Evolutionary conservation across 106 monocot genomes (phyloP), one percentile per base, ranked within the genome.

Genomic region (Dendrobium catenatum): DNA sequence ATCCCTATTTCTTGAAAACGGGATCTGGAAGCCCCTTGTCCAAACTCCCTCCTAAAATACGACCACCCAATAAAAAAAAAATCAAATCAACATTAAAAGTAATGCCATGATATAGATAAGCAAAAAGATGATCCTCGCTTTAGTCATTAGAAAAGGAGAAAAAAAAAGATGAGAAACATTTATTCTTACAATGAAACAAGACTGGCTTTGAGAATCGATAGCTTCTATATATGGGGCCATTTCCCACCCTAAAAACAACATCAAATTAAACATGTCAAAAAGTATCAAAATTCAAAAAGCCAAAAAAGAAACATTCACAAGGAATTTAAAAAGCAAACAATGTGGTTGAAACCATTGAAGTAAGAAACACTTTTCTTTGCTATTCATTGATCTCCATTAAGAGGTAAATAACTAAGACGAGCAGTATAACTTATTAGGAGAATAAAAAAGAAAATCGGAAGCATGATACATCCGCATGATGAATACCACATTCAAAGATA

Each of bases 211-310:
- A 85, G 85, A 82, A 90, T 99, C 90, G 84, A 95, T 89, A 79
- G 95, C 93, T 77, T 99, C 99, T 78, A 95, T 91, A 64, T 87
- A 99, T 20, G 99, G 95, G 55, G 95, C 99, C 83, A 95, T 91
- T 68, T 95, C 90, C 99, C 99, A 99, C 70, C 85, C 98, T 99
- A 85, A 37, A 51, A 80, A 83, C 70, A 73, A 82, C 48, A 70
- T 19, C 26, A 61, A 73, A 5, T 82, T 76, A 75, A 42, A 37
- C 46, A 78, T 19, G 40, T 72, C 17, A 75, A 43, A 15, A 64
- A 79, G 13, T 24, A 19, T 46, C 44, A 51, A 82, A 79, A 61
- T n/a, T 37, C 16, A 43, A 42, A 75, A 75, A 72, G 13, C 15
- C 10, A 33, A 37, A 75, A 44, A 44, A 5, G 42, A 22, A 8